Evolutionary conservation across 192 early-diverging fungal genomes (phyloP).

Genomic region (Backusella australiensis): DNA sequence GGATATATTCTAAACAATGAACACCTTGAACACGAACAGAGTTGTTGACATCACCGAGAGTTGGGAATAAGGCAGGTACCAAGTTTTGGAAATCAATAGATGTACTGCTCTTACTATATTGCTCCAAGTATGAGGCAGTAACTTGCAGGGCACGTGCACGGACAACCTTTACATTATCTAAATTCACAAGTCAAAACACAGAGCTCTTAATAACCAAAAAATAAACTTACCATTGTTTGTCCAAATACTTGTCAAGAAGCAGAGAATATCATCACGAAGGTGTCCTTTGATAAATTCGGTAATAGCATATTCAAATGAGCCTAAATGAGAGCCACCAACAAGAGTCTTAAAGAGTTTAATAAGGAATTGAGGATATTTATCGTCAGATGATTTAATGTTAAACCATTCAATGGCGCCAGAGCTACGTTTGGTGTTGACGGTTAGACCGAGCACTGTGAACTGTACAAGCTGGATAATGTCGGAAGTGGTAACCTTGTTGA

Average conservation of each 20-base stretch:
- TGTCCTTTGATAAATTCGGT: slow-evolving; percentile 39
- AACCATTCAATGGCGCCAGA: slow-evolving; percentile 9
- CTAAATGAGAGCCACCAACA: slow-evolving; percentile 32
- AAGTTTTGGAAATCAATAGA: slow-evolving; percentile 62
- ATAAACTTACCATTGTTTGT: slow-evolving; percentile 25
- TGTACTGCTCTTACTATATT: not conserved
- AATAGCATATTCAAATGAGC: slow-evolving; percentile 38
- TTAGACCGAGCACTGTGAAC: not conserved
- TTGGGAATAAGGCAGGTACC: slow-evolving; percentile 69
- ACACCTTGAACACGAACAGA: slow-evolving; percentile 64
- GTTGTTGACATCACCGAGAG: slow-evolving; percentile 51
- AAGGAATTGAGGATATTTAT: slow-evolving; percentile 4
- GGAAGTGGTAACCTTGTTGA: not conserved
- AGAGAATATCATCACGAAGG: slow-evolving; percentile 32
- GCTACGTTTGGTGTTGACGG: not conserved
- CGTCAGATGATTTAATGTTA: not conserved
- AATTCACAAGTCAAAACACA: slow-evolving; percentile 29
- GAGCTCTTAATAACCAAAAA: slow-evolving; percentile 24
- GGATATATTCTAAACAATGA: slow-evolving; percentile 53
- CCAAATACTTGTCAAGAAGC: slow-evolving; percentile 47
- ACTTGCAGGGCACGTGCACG: slow-evolving; percentile 56
- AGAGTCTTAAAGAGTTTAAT: slow-evolving; percentile 37
- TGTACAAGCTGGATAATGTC: not conserved
- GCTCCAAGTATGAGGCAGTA: slow-evolving; percentile 47
- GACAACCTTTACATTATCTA: slow-evolving; percentile 17